Evolutionary conservation across 768 basidiomycete genomes (phyloP), one percentile per base, ranked within the genome.

Genomic region (Mrakia blollopis): DNA sequence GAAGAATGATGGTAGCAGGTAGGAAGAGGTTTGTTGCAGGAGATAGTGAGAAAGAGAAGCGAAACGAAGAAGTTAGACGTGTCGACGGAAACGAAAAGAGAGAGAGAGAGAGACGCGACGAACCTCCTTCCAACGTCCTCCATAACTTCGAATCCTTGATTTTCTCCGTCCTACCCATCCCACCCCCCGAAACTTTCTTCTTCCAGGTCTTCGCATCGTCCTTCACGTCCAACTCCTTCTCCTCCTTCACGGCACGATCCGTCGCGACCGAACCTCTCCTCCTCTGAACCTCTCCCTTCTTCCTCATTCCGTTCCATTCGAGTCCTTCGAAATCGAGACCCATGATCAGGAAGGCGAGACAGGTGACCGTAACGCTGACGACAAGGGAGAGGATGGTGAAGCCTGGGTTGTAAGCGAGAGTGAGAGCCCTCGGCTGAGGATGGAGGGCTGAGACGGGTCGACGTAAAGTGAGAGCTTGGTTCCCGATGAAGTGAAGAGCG

Each of bases 401-500:
- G 0, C 83, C 83, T 5, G 82, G 76, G 61, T 79, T 77, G 79
- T 84, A 84, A 8, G 80, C 75, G 32, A 84, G 78, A n/a, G 80
- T 80, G 23, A 83, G 72, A 2, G 80, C 41, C 41, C 11, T 67
- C 70, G 72, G 52, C n/a, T 41, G 67, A 21, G 30, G 68, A 13
- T 39, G 47, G 25, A 13, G n/a, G 25, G 14, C 52, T 32, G 62
- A 52, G 28, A 57, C 62, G 14, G 82, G 80, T 70, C 81, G 81
- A 73, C 81, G 81, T 3, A 84, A 80, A 0, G 81, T 80, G 30
- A 84, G 79, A 3, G 82, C 80, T 73, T 83, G 82, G 80, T 84
- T 84, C 73, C 83, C 83, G 79, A 84, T 80, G 73, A 84, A 84
- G 76, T 84, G 84, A 25, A 77, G 28, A 68, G 81, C 80, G 76